Percentiles rank a stretch among this genome's conserved stretches.
These are phyloP conservation scores for Hanseniaspora gamundiae DNA, from an alignment of 1,139 yeast genomes.

Conservation along the genomic window DNA sequence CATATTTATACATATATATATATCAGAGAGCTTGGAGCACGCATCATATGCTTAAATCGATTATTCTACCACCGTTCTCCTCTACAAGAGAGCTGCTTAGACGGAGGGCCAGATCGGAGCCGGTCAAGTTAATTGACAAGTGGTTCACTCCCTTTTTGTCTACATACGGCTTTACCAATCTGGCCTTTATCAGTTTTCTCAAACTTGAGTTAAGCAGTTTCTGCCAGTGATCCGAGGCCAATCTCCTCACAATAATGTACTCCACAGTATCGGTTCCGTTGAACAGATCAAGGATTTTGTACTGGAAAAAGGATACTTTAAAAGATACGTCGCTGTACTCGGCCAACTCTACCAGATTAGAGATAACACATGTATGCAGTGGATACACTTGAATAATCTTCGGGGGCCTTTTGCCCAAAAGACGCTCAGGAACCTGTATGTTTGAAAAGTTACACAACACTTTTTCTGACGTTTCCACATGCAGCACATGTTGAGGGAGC, in stretches of 20 bases:
- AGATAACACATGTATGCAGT: background rate
- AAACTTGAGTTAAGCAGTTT: background rate
- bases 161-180: background rate
- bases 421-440: too few species aligned
- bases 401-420: too few species aligned
- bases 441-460: too few species aligned
- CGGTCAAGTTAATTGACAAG: background rate
- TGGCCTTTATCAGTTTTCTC: background rate
- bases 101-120: too few species aligned
- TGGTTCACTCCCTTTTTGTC: background rate
- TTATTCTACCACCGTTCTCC: background rate
- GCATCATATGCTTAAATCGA: too few species aligned
- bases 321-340: background rate
- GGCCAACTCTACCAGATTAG: background rate
- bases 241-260: background rate
- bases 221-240: background rate
- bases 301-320: background rate
- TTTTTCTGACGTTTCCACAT: too few species aligned
- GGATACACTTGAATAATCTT: background rate
- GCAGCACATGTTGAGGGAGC: too few species aligned
- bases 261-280: background rate
- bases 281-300: background rate
- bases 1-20: too few species aligned
- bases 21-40: too few species aligned
- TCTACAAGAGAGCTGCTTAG: too few species aligned